Base-by-base conservation (phyloP, 2,329 filamentous ascomycete species). In the Exophiala xenobiotica region DNA sequence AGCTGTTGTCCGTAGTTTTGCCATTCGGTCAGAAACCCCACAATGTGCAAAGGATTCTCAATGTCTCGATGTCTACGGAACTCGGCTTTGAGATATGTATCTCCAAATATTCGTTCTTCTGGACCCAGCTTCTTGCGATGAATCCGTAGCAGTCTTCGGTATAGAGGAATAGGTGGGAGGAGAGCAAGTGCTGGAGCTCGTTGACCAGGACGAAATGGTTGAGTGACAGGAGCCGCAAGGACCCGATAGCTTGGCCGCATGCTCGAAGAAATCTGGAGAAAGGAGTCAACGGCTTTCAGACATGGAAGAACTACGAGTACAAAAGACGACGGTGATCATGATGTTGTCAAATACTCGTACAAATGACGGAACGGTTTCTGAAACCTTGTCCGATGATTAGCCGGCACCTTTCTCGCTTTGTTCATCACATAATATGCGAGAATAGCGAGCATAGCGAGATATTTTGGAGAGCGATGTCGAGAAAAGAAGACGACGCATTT, bases 1-100 rank as follows among this genome's bases (percentile, higher is more conserved):
- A 99, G 74, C 67, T 90, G 85, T 68, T 99, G 92, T 1, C 90
- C 91, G 66, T 97, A 99, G 46, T 89, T 74, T 70, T 99, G 93
- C 92, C 92, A 99, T 70, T 97, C 91, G 0, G 88, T 92, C 61
- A 99, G 77, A 69, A 99, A 99, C 1, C 92, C 93, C 63, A 97
- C 90, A 71, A 99, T 82, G 67, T 97, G 92, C 20, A 89, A 81
- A 0, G 93, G 91, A 64, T 97, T 97, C 54, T 97, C 92, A 42
- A 95, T 82, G 26, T 83, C 78, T 54, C 80, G 80, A 66, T 97
- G 93, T 1, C 87, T 86, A 54, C 89, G 80, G 63, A 97, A 99
- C 73, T 99, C 93, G 39, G 83, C 82, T 73, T 95, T 96, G 68
- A 97, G 78, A 70, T 97, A 99, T 68, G 90, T 83, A 66, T 99